Evolutionary conservation across 164 flowering plant species (phyloP).

Genomic region (Berberis thunbergii): DNA sequence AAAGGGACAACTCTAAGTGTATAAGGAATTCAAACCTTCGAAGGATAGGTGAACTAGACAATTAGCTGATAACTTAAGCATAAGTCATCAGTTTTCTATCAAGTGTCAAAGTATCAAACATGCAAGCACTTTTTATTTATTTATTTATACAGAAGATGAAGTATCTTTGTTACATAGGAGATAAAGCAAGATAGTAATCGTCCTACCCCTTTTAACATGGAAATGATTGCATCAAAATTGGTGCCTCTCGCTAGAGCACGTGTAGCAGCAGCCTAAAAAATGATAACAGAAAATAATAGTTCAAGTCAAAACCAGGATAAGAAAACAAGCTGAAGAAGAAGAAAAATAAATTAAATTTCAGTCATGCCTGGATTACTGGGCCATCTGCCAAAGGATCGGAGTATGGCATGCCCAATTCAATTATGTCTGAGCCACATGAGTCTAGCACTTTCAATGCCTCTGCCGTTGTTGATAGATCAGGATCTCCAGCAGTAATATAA

Average conservation of each 20-base stretch:
- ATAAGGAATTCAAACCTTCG: too few relatives aligned
- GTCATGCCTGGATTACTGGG: slow-evolving; percentile 82
- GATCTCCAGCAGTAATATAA: slow-evolving; percentile 91
- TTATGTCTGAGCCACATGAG: slow-evolving; percentile 76
- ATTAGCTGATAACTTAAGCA: too few relatives aligned
- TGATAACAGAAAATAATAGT: not conserved
- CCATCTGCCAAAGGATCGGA: slow-evolving; percentile 98
- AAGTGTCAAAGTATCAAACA: too few relatives aligned
- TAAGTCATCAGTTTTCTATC: too few relatives aligned
- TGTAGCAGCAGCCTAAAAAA: slow-evolving; percentile 60
- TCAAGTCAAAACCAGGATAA: not conserved
- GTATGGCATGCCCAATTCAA: slow-evolving; percentile 83
- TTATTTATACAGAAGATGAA: too few relatives aligned
- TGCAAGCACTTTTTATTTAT: too few relatives aligned
- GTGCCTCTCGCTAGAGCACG: slow-evolving; percentile 67
- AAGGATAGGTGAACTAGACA: too few relatives aligned
- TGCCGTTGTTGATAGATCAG: slow-evolving; percentile 81
- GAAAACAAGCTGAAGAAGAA: too few relatives aligned
- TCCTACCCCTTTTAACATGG: slow-evolving; percentile 72
- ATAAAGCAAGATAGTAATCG: too few relatives aligned
- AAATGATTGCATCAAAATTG: slow-evolving; percentile 46
- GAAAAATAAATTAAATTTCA: too few relatives aligned
- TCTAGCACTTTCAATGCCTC: slow-evolving; percentile 83
- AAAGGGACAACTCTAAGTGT: too few relatives aligned
- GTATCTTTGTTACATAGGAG: too few relatives aligned